Base-by-base conservation (phyloP, 805 yeast species). In the Metschnikowia corniflorae region DNA sequence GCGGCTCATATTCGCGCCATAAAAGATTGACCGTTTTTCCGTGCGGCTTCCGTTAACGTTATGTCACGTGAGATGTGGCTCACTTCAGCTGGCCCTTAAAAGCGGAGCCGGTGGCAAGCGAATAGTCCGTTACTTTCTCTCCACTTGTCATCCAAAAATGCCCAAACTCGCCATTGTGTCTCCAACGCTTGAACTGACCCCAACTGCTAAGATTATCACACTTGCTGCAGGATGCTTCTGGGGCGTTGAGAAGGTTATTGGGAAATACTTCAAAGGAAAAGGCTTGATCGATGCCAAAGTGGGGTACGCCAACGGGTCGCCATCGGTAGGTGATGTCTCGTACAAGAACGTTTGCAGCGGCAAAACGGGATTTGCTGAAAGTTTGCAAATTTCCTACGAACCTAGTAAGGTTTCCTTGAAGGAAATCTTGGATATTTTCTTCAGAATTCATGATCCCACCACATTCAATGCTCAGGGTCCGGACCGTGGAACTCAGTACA, bases 401-500 rank as follows among this genome's bases (percentile, higher is more conserved):
- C 96, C 96, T 16, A 46, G 70, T 3, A 47, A 59, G n/a, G 70
- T 86, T 2, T 43, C 75, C 3, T 70, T 78, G 51, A 73, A 63
- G 38, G 85, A 82, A 19, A 62, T 91, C 29, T 61, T 86, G 28
- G 89, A 82, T 38, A 86, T 89, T 49, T 93, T 91, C 68, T 89
- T 87, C 68, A 71, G 82, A 52, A 86, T 87, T 58, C 98, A 91
- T 59, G 97, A 93, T 61, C 97, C 98, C 31, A 93, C 97, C 2
- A 81, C 88, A 2, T 43, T 72, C 35, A 78, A 89, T 53, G 55
- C 74, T 2, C 97, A 93, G 61, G 98, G 98, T 3, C 84, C 86
- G 14, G 97, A 91, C 54, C 50, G 52, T 7, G 98, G 98, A 7
- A 77, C 91, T 1, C 97, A 93, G 60, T 91, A 91, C 65, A 75